A percentile compares a stretch with the other conserved stretches of the same genome.
Conservation (phyloP, 2,329 filamentous ascomycete genomes). For the Paraphoma sp. region DNA sequence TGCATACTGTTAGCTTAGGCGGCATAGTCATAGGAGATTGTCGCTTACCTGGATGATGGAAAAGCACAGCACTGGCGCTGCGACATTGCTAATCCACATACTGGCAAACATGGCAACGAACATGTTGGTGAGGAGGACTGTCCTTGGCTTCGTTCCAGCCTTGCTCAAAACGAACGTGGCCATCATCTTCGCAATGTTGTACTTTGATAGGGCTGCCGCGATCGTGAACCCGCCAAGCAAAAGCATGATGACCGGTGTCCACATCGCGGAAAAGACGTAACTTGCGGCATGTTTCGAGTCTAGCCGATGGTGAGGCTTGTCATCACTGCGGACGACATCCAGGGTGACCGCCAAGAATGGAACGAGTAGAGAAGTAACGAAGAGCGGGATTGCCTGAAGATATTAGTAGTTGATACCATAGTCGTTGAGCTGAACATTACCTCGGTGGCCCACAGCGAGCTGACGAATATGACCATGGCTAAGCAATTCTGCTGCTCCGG, state of each 20-base stretch:
- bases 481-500: slow-evolving; percentile 95
- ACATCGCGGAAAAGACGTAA: slow-evolving; percentile 94
- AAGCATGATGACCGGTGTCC: slow-evolving; percentile 99
- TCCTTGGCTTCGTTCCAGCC: slow-evolving; percentile 87
- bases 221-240: slow-evolving; percentile 95
- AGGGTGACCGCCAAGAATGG: slow-evolving; percentile 92
- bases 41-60: slow-evolving; percentile 85
- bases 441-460: slow-evolving; percentile 95
- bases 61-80: slow-evolving; percentile 94
- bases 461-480: slow-evolving; percentile 91
- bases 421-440: slow-evolving; percentile 50
- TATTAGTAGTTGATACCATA: slow-evolving; percentile 19
- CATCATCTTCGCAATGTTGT: slow-evolving; percentile 96
- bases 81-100: slow-evolving; percentile 99
- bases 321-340: slow-evolving; percentile 80
- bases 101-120: slow-evolving; percentile 96
- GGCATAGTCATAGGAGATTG: fast-evolving
- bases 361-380: slow-evolving; percentile 92
- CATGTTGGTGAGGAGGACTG: slow-evolving; percentile 96
- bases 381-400: slow-evolving; percentile 86
- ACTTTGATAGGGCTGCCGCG: slow-evolving; percentile 93
- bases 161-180: slow-evolving; percentile 96
- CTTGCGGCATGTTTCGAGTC: slow-evolving; percentile 80
- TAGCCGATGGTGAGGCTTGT: slow-evolving; percentile 72
- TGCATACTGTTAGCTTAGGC: slow-evolving; percentile 46